These are phyloP conservation scores for Exophiala alcalophila DNA, from an alignment of 2,329 filamentous ascomycete species.

Conservation along the genomic window DNA sequence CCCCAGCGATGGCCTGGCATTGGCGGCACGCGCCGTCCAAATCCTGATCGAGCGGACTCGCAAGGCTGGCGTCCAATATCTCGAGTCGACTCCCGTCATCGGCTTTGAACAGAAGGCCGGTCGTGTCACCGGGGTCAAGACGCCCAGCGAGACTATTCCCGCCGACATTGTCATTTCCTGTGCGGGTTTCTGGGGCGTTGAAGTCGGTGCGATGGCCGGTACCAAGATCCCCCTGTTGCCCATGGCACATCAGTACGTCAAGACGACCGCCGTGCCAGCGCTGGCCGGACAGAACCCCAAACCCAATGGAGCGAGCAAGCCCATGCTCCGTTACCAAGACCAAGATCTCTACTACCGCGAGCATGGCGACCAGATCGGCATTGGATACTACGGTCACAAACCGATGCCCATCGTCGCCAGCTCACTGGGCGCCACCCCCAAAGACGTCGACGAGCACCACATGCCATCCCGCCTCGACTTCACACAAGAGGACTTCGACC, in stretches of 20 bases:
- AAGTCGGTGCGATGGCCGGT: conserved; percentile 61
- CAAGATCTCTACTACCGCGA: conserved; percentile 64
- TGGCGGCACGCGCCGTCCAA: conserved; percentile 61
- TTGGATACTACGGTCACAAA: conserved; percentile 62
- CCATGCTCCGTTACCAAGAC: conserved; percentile 62
- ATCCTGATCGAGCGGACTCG: conserved; percentile 58
- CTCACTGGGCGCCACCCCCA: conserved; percentile 52
- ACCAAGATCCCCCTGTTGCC: conserved; percentile 58
- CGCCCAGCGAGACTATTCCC: conserved; percentile 48
- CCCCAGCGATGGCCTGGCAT: conserved; percentile 59
- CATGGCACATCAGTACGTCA: conserved; percentile 62
- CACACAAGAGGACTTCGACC: conserved; percentile 58
- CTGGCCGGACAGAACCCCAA: conserved; percentile 43
- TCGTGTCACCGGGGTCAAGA: conserved; percentile 57
- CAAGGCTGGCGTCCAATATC: conserved; percentile 57
- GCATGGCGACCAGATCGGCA: conserved; percentile 61
- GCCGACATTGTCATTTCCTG: conserved; percentile 63
- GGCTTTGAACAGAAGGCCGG: conserved; percentile 52
- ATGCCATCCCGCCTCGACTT: conserved; percentile 64
- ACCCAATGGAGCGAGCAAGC: conserved; percentile 52
- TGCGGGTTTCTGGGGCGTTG: conserved; percentile 65
- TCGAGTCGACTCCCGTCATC: conserved; percentile 56
- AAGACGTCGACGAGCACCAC: conserved; percentile 55
- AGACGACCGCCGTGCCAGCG: conserved; percentile 54
- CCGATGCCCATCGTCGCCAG: conserved; percentile 60